Conservation (phyloP, 2,329 filamentous ascomycete species). For the Aureobasidium sp. region DNA sequence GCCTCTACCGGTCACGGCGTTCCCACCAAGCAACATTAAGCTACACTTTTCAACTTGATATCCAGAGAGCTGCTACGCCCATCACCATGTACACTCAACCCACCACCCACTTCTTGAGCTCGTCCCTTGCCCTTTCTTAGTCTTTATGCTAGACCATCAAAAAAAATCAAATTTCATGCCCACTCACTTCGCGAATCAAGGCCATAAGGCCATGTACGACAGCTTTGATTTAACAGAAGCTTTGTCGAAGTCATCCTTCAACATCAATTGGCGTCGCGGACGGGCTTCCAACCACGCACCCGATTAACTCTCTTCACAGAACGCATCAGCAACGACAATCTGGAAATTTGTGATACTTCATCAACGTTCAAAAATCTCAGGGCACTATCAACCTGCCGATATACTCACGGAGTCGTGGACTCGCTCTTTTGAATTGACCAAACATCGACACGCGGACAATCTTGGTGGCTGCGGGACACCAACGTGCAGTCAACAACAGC, state of each 20-base stretch:
- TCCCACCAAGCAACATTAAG: constrained; percentile 10
- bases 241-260: not conserved
- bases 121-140: not conserved
- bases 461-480: not conserved
- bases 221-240: not conserved
- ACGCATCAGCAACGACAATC: not conserved
- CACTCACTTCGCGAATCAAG: too few species aligned
- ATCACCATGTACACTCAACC: not conserved
- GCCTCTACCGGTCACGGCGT: not conserved
- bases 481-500: not conserved
- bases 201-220: too few species aligned
- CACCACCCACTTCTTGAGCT: not conserved
- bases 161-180: not conserved
- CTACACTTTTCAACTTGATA: not conserved
- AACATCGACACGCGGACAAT: not conserved
- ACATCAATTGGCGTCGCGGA: not conserved
- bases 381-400: too few species aligned
- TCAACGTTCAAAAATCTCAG: not conserved
- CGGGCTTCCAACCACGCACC: not conserved
- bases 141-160: constrained; percentile 4
- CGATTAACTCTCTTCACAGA: not conserved
- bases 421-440: not conserved
- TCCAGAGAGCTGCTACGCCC: not conserved
- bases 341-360: not conserved
- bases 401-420: not conserved